Percentiles rank a stretch among this genome's conserved stretches.
phyloP scores from a whole-genome alignment of 805 yeast species.

The Cyberlindnera euphorbiiphila region DNA sequence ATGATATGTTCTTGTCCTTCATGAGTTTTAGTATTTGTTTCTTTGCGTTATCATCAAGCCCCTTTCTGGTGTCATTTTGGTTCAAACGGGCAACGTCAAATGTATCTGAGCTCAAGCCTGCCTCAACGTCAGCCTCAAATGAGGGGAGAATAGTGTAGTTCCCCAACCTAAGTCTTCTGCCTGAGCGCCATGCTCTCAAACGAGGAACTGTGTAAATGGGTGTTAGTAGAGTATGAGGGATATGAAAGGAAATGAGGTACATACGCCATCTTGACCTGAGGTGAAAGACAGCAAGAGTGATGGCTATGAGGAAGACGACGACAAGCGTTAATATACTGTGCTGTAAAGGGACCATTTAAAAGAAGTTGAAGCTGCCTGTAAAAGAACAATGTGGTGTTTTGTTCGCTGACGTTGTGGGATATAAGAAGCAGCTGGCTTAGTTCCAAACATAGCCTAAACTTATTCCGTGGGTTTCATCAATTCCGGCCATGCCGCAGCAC shows the following conservation, averaged over 20 bases:
- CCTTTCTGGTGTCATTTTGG: conserved; percentile 53
- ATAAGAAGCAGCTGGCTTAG: too few species aligned
- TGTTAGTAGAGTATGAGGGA: conserved; percentile 3
- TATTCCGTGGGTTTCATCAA: too few species aligned
- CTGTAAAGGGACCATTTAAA: neutral
- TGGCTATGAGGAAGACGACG: neutral
- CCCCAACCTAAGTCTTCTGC: conserved; percentile 26
- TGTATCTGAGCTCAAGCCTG: conserved; percentile 54
- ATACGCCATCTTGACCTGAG: conserved; percentile 20
- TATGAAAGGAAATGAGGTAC: conserved; percentile 2
- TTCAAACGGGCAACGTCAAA: conserved; percentile 51
- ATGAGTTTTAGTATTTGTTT: conserved; percentile 48
- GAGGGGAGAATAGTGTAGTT: conserved; percentile 27
- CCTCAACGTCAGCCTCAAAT: conserved; percentile 47
- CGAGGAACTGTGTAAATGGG: conserved; percentile 19
- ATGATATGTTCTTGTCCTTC: conserved; percentile 45
- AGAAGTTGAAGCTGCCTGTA: neutral
- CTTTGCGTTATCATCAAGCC: conserved; percentile 55
- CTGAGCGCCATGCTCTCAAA: conserved; percentile 22
- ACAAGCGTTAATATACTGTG: neutral
- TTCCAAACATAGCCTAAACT: too few species aligned
- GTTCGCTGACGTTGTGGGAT: too few species aligned
- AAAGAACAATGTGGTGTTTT: neutral
- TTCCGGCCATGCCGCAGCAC: too few species aligned
- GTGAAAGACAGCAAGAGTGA: conserved; percentile 7